Base-by-base conservation (phyloP, 2,329 filamentous ascomycete genomes). In the Sporothrix schenckii region DNA sequence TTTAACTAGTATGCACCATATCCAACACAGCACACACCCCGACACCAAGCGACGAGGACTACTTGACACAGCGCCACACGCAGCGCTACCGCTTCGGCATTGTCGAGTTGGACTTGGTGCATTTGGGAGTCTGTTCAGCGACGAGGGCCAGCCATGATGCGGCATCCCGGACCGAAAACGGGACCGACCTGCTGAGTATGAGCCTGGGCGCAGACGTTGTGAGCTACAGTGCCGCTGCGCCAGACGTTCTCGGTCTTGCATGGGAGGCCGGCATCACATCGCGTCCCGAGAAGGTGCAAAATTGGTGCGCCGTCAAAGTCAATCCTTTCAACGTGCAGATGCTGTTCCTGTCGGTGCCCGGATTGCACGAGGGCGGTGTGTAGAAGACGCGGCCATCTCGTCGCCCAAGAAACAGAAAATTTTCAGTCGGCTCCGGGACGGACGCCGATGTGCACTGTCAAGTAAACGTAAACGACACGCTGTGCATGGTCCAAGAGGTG, bases 1-100 rank as follows among this genome's bases (percentile, higher is more conserved):
- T n/a, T 19, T 16, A 6, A 34, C 24, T 19, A 19, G 14, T 27
- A 34, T 11, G 5, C 54, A 41, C 5, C 60, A 63, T 49, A 39
- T 21, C 41, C 5, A 21, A 30, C 21, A 34, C 53, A 9, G 9
- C 27, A 7, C 24, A 30, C 27, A 56, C 30, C 34, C 19, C 21
- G 19, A 21, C 61, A 14, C 4, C 61, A 21, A 24, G 61, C n/a
- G 61, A 24, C 61, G 24, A 65, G 61, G 61, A 65, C 44, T 34
- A 50, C 44, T 65, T 44, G 11, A 50, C 61, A 2, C 61, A 65
- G 61, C 61, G 61, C 34, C 61, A 50, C 24, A 27, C 44, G 4
- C 61, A 65, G 14, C 61, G 61, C 61, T 65, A 34, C 61, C 61
- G 61, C 44, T 65, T 65, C 61, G 44, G 50, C 24, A 44, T 34